Evolutionary conservation across 2,329 filamentous ascomycete species (phyloP).

Genomic region (Pestalotiopsis sp.): DNA sequence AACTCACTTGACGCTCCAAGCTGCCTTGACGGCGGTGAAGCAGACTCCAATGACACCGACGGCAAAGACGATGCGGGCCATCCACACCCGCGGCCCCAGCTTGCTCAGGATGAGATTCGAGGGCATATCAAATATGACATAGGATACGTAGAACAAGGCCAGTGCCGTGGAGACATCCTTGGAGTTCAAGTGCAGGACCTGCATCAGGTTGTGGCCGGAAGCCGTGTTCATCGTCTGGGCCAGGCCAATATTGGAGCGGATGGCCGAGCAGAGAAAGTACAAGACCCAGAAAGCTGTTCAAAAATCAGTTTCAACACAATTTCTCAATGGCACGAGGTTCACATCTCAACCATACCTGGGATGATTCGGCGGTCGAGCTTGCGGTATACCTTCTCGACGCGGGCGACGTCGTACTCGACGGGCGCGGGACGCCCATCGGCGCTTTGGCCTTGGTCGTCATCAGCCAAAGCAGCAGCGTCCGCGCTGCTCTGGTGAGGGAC

Average conservation of each 20-base stretch:
- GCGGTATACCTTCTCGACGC: constrained; percentile 58
- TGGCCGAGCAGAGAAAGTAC: constrained; percentile 91
- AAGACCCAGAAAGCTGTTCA: constrained; percentile 77
- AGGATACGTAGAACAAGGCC: constrained; percentile 89
- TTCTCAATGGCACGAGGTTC: neutral
- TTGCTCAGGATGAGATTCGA: constrained; percentile 89
- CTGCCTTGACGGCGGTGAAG: constrained; percentile 78
- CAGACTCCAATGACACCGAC: constrained; percentile 84
- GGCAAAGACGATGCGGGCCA: constrained; percentile 86
- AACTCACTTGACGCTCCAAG: constrained; percentile 80
- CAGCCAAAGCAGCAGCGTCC: constrained; percentile 17
- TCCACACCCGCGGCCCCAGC: constrained; percentile 85
- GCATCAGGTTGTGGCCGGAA: constrained; percentile 73
- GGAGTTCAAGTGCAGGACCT: constrained; percentile 67
- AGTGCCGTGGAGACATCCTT: constrained; percentile 83
- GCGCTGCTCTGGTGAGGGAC: constrained; percentile 21
- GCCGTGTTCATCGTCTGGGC: constrained; percentile 90
- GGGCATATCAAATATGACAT: constrained; percentile 86
- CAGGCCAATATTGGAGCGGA: constrained; percentile 88
- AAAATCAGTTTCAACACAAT: neutral
- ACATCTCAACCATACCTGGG: constrained; percentile 45
- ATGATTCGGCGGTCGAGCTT: constrained; percentile 64
- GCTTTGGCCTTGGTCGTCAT: constrained; percentile 17
- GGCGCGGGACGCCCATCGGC: constrained; percentile 9
- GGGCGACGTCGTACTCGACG: constrained; percentile 47